Base-by-base conservation (phyloP, 495 filamentous ascomycete genomes). In the Hypoxylon fuscum region DNA sequence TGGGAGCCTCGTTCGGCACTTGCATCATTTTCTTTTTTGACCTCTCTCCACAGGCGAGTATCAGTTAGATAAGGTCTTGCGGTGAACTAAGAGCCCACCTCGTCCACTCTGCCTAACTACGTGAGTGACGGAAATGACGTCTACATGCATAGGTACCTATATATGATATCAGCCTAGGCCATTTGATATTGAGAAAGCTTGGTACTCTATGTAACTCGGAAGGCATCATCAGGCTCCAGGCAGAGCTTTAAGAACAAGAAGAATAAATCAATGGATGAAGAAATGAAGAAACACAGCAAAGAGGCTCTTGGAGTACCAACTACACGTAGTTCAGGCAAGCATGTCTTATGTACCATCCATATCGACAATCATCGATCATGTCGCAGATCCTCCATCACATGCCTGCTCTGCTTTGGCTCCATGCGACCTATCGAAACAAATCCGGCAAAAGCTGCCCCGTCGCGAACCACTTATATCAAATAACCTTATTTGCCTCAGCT, bases 371-470 rank as follows among this genome's bases (percentile, higher is more conserved):
- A 35, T 35, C 32, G 32, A 35, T 35, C 32, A 12, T 35, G 32
- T 35, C 32, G 32, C 32, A 35, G 32, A 35, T 35, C 27, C 4
- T 10, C 27, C 32, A 35, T 14, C 7, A 35, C 25, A 27, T 4
- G 25, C 25, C 25, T 8, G 32, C 32, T 12, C 32, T 35, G 7
- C 9, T 35, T 14, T 3, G 12, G 5, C 32, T 10, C 2, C 32
- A 11, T 35, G n/a, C n/a, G n/a, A n/a, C n/a, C n/a, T n/a, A n/a
- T n/a, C n/a, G 32, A 27, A 20, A 59, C 31, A 51, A 27, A 7
- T 59, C 47, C 46, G 40, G 27, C 9, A 37, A 59, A 51, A 43
- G 46, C 51, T 29, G 40, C 45, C 31, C 45, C 38, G 43, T 43
- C n/a, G n/a, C n/a, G n/a, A n/a, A n/a, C n/a, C n/a, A n/a, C n/a